Percentiles rank a stretch among this genome's conserved stretches.
These are phyloP conservation scores for Umbilicus rupestris DNA, from an alignment of 164 flowering plant genomes.

Conservation along the genomic window DNA sequence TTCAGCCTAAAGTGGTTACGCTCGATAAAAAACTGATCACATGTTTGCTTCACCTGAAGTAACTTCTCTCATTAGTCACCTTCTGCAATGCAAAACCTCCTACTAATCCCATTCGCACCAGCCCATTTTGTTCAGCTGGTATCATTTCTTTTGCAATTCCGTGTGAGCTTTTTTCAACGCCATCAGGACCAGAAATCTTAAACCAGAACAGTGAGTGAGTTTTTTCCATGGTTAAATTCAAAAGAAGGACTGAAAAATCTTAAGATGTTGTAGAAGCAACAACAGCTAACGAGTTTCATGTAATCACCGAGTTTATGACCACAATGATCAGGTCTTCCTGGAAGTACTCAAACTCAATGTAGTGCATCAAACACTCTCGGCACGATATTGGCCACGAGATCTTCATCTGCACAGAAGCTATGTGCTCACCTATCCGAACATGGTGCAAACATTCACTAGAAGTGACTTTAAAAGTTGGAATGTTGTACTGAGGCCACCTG, in stretches of 20 bases:
- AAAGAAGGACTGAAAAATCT: background rate
- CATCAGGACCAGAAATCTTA: conserved; percentile 45
- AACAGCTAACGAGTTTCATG: background rate
- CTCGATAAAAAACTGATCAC: background rate
- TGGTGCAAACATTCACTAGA: conserved; percentile 48
- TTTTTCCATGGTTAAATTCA: background rate
- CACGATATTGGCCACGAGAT: conserved; percentile 84
- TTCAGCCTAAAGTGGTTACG: background rate
- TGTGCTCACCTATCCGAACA: conserved; percentile 63
- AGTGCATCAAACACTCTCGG: conserved; percentile 75
- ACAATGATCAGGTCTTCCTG: conserved; percentile 66
- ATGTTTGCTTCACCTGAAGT: conserved; percentile 52
- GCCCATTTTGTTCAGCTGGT: conserved; percentile 49
- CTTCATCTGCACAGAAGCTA: conserved; percentile 86
- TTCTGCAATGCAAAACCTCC: conserved; percentile 90
- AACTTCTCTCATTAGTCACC: conserved; percentile 57
- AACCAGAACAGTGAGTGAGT: background rate
- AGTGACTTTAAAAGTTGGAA: conserved; percentile 67
- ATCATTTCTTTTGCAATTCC: conserved; percentile 55
- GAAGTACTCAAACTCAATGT: conserved; percentile 56
- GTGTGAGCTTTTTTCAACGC: conserved; percentile 34
- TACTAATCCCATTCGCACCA: conserved; percentile 60
- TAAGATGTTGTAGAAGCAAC: background rate
- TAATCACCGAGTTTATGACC: conserved; percentile 63
- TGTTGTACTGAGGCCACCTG: conserved; percentile 79